Evolutionary conservation across 306 rosid genomes (phyloP), one percentile per base, ranked within the genome.

Genomic region (Sphenostylis stenocarpa): DNA sequence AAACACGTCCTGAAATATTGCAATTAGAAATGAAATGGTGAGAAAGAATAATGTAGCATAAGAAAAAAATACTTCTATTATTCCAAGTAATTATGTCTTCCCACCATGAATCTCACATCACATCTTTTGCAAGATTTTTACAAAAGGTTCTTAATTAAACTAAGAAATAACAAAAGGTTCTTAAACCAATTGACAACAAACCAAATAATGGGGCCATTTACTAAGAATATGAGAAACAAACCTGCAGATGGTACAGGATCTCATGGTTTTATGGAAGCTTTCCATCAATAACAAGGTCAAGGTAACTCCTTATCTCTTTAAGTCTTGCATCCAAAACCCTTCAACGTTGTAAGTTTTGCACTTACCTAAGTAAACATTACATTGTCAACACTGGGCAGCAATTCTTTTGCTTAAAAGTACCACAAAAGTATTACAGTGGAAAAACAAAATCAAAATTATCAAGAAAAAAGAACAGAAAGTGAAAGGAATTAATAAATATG

Each of bases 241-340:
- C 98, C 97, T 91, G 98, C 48, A 93, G 80, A 84, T 91, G 98
- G 82, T 91, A 93, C 49, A 93, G 88, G 80, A 93, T 93, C 84
- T 93, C 98, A 63, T 93, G 98, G 81, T 93, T 93, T 78, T 91
- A 77, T 1, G 97, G 97, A 67, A 89, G 92, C 76, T 88, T 90
- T 80, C 76, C 93, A 63, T 89, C 97, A 68, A 93, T 84, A 21
- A 93, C 97, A 69, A 91, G 96, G 68, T 93, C 97, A 34, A 93
- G 96, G 73, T 93, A 93, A 82, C 93, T 66, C 70, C 92, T 89
- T 56, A 93, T 93, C 83, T 93, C 97, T 58, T 70, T 79, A 67
- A 93, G 85, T 45, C 98, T 90, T 24, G 97, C 96, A 90, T 91
- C 98, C 87, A 93, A 89, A n/a, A 71, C 98, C 98, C 84, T 93